Base-by-base conservation (phyloP, 139 green algal genomes). In the Haematococcus lacustris region DNA sequence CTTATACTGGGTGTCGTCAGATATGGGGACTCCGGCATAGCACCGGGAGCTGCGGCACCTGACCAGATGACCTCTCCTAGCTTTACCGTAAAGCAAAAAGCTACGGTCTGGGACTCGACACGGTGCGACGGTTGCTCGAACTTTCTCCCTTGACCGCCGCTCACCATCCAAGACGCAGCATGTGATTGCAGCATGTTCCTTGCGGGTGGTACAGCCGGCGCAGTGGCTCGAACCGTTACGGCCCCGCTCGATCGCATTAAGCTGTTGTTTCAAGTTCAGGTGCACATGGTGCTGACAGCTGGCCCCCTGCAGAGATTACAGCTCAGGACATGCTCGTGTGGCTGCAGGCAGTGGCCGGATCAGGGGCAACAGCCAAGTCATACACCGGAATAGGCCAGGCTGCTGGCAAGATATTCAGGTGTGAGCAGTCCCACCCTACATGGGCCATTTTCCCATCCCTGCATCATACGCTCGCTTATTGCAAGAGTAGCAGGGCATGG, bases 261-360 rank as follows among this genome's bases (percentile, higher is more conserved):
- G 81, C 83, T 98, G 43, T 82, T 98, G 26, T 95, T 97, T 66
- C 93, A 98, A 80, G 93, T 97, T 2, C 89, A 96, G 85, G 88
- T 78, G 5, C 2, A 35, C 33, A 28, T 17, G 66, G 28, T 6
- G 37, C 66, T 23, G 68, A 40, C 35, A 59, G 4, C 13, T 53
- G 65, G 28, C 40, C 9, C 39, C n/a, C n/a, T 43, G 33, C 50
- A 32, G 4, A 39, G 2, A n/a, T 66, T 30, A 26, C 63, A 69
- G 4, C 63, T 47, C 63, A 67, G 6, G 60, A 3, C 33, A 26
- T 26, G 3, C 9, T 26, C 47, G 21, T 57, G 32, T 71, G 66
- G 40, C 60, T 70, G 40, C 73, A 86, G 70, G 73, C 78, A 23
- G 68, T 93, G 62, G 70, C 74, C 38, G 76, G 73, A 13, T 70